phyloP scores from a whole-genome alignment of 495 filamentous ascomycete genomes.

The Aspergillus sparsus region DNA sequence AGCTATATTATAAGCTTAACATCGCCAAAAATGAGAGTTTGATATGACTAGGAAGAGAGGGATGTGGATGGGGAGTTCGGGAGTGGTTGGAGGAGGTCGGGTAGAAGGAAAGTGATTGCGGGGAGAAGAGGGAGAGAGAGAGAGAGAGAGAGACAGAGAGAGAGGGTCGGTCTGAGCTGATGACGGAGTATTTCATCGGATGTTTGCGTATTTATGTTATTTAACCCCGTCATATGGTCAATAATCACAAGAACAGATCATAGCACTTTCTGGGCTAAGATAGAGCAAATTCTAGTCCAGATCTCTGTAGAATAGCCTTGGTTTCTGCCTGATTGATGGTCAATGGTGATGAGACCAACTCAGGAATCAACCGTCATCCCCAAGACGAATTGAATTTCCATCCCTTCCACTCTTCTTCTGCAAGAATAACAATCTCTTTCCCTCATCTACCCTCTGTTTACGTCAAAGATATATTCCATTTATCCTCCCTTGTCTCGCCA shows the following conservation, averaged over 20 bases:
- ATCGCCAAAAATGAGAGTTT: too few species aligned
- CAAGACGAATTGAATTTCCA: slow-evolving; percentile 6
- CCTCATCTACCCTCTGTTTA: neutral
- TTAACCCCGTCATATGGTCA: neutral
- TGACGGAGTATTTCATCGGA: too few species aligned
- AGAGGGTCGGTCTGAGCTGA: neutral
- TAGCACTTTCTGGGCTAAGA: too few species aligned
- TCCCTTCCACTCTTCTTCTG: neutral
- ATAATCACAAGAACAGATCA: neutral
- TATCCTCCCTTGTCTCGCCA: neutral
- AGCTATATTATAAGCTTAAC: too few species aligned
- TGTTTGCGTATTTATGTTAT: too few species aligned
- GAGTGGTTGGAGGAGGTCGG: slow-evolving; percentile 5
- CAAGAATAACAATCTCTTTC: neutral
- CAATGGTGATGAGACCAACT: neutral
- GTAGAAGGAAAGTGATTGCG: slow-evolving; percentile 10
- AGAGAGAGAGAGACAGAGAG: neutral
- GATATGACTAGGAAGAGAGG: too few species aligned
- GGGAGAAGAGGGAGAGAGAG: slow-evolving; percentile 7
- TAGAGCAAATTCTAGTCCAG: neutral
- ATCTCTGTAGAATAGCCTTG: neutral
- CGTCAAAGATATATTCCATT: neutral
- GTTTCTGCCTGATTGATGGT: neutral
- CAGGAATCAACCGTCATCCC: neutral
- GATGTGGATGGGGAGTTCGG: neutral